phyloP scores from a whole-genome alignment of 2,329 filamentous ascomycete species.

The Fragosphaeria purpurea region DNA sequence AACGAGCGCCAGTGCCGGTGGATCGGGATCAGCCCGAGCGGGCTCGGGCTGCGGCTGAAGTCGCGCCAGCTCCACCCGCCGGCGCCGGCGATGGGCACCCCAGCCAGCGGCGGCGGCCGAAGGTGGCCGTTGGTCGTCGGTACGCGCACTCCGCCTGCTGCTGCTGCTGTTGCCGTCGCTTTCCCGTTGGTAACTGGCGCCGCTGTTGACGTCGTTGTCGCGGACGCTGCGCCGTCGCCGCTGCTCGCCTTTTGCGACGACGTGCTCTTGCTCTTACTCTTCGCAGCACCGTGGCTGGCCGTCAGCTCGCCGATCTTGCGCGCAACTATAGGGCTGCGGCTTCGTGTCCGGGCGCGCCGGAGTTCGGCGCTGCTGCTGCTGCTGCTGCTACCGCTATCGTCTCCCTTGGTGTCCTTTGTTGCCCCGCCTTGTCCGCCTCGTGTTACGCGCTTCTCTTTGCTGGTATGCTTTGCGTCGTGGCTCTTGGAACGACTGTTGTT shows the following conservation, averaged over 20 bases:
- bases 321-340: slow-evolving; percentile 54
- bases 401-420: not conserved
- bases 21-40: slow-evolving; percentile 87
- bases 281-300: slow-evolving; percentile 15
- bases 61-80: slow-evolving; percentile 70
- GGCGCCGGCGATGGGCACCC: slow-evolving; percentile 2
- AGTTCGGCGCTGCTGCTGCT: slow-evolving; percentile 34
- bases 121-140: slow-evolving; percentile 53
- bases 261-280: slow-evolving; percentile 14
- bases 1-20: slow-evolving; percentile 86
- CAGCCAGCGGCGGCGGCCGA: slow-evolving; percentile 52
- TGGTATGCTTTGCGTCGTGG: no score
- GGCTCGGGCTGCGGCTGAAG: slow-evolving; percentile 83
- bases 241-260: slow-evolving; percentile 13
- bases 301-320: slow-evolving; percentile 45
- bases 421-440: not conserved
- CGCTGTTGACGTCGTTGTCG: no score
- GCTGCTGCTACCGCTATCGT: not conserved
- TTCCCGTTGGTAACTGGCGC: slow-evolving; percentile 17
- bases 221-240: slow-evolving; percentile 7
- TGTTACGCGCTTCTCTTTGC: not conserved
- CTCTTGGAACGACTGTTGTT: slow-evolving; percentile 16
- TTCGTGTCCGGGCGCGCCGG: slow-evolving; percentile 58
- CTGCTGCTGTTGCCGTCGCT: slow-evolving; percentile 9
- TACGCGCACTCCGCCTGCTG: not conserved